These are phyloP conservation scores for Vitis rupestris DNA, from an alignment of 164 flowering plant species.

Conservation along the genomic window DNA sequence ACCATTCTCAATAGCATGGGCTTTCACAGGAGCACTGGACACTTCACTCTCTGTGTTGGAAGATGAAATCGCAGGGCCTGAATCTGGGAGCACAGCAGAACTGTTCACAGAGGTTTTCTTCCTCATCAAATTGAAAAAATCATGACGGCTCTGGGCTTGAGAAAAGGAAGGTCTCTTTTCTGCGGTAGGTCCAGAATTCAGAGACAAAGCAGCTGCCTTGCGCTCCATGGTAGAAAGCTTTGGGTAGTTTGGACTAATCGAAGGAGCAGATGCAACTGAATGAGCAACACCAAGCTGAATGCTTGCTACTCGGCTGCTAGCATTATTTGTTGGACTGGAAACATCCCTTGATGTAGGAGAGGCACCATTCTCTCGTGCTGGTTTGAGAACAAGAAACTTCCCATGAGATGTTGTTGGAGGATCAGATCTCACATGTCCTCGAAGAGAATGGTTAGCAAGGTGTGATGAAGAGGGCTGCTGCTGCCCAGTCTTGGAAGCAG, in stretches of 20 bases:
- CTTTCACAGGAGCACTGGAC: slow-evolving; percentile 25
- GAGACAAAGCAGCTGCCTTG: slow-evolving; percentile 38
- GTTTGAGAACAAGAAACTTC: slow-evolving; percentile 73
- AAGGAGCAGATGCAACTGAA: slow-evolving; percentile 36
- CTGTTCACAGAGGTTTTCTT: slow-evolving; percentile 46
- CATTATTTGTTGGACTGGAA: slow-evolving; percentile 40
- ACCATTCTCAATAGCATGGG: slow-evolving; percentile 35
- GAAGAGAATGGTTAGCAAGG: slow-evolving; percentile 42
- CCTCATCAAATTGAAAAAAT: slow-evolving; percentile 79
- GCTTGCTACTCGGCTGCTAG: slow-evolving; percentile 30
- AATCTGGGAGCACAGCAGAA: slow-evolving; percentile 29
- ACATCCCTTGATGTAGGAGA: slow-evolving; percentile 48
- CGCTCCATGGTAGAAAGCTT: slow-evolving; percentile 44
- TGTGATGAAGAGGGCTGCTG: slow-evolving; percentile 44
- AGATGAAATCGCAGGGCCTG: slow-evolving; percentile 32
- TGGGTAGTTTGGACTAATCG: slow-evolving; percentile 37
- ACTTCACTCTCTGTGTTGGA: slow-evolving; percentile 28
- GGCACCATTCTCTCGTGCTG: slow-evolving; percentile 66
- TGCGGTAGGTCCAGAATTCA: slow-evolving; percentile 26
- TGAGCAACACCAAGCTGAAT: slow-evolving; percentile 32
- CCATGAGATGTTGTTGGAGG: slow-evolving; percentile 57
- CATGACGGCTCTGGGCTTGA: slow-evolving; percentile 74
- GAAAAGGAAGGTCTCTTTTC: slow-evolving; percentile 62
- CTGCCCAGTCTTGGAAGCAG: slow-evolving; percentile 45
- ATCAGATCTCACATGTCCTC: slow-evolving; percentile 49